phyloP scores from a whole-genome alignment of 2,329 filamentous ascomycete species.

The Colletotrichum euphorbiae region DNA sequence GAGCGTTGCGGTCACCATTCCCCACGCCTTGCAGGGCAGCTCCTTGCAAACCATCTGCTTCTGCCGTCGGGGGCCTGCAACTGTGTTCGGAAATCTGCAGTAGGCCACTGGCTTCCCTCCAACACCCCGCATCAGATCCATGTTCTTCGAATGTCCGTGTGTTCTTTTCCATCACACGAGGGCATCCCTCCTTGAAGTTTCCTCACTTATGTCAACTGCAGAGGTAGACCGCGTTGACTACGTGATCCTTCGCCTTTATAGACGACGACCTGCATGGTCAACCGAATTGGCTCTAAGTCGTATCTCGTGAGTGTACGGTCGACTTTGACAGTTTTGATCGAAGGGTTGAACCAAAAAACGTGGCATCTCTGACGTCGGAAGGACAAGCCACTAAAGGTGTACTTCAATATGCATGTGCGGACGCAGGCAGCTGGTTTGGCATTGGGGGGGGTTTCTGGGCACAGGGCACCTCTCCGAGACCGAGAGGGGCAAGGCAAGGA shows the following conservation, averaged over 20 bases:
- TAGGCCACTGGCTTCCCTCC: background rate
- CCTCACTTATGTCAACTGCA: background rate
- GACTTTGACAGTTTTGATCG: no score
- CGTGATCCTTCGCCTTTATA: no score
- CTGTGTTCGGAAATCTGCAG: slow-evolving; percentile 13
- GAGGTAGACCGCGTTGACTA: no score
- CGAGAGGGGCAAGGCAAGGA: slow-evolving; percentile 37
- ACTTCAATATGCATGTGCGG: slow-evolving; percentile 28
- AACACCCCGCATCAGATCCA: slow-evolving; percentile 31
- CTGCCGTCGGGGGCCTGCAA: slow-evolving; percentile 17
- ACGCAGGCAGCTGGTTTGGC: slow-evolving; percentile 34
- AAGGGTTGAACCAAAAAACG: background rate
- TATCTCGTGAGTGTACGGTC: no score
- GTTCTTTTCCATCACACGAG: slow-evolving; percentile 3
- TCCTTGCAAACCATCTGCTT: slow-evolving; percentile 10
- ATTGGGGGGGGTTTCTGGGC: slow-evolving; percentile 29
- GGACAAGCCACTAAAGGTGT: background rate
- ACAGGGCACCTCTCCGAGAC: slow-evolving; percentile 35
- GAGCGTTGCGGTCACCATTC: slow-evolving; percentile 1
- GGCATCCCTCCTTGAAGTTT: background rate
- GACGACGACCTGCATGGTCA: background rate
- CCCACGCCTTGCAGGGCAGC: slow-evolving; percentile 2
- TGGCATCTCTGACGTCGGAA: slow-evolving; percentile 17
- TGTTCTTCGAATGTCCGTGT: slow-evolving; percentile 15
- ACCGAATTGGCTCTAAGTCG: background rate